Evolutionary conservation across 2,329 filamentous ascomycete species (phyloP).

Genomic region (Tolypocladium endophyticum): DNA sequence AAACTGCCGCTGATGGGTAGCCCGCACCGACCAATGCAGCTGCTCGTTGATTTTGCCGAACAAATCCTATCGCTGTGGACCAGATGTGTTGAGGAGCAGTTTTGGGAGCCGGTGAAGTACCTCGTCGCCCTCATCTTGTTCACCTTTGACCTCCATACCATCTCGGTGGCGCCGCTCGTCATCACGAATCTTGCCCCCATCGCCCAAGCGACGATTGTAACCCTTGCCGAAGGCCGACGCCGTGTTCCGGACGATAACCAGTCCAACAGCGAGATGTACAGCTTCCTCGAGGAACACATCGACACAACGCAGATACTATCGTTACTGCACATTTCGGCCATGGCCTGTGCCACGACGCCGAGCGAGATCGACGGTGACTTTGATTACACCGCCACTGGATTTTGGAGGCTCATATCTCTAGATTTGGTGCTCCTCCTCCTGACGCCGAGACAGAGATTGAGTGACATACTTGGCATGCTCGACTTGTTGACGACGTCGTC

Average conservation of each 20-base stretch:
- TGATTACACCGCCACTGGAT: slow-evolving; percentile 27
- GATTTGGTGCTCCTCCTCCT: slow-evolving; percentile 59
- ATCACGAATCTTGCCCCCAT: slow-evolving; percentile 45
- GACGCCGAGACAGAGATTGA: slow-evolving; percentile 52
- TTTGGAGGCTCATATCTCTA: slow-evolving; percentile 59
- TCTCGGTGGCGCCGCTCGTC: slow-evolving; percentile 47
- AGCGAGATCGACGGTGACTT: slow-evolving; percentile 17
- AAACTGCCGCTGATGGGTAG: slow-evolving; percentile 49
- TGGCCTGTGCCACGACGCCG: slow-evolving; percentile 41
- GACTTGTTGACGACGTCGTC: slow-evolving; percentile 57
- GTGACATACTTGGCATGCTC: slow-evolving; percentile 54
- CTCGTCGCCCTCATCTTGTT: slow-evolving; percentile 55
- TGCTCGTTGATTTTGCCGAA: slow-evolving; percentile 54
- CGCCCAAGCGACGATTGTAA: slow-evolving; percentile 48
- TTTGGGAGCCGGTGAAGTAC: slow-evolving; percentile 53
- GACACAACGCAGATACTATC: slow-evolving; percentile 54
- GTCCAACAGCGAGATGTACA: slow-evolving; percentile 26
- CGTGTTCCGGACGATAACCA: slow-evolving; percentile 37
- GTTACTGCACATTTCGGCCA: slow-evolving; percentile 52
- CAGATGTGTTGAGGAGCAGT: slow-evolving; percentile 52
- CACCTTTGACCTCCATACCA: slow-evolving; percentile 50
- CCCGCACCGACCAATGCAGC: slow-evolving; percentile 35
- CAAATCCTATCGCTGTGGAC: slow-evolving; percentile 58
- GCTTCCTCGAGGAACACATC: slow-evolving; percentile 40
- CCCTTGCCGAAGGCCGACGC: slow-evolving; percentile 48